phyloP scores from a whole-genome alignment of 1,284 basidiomycete genomes.

The Peniophora sp. region DNA sequence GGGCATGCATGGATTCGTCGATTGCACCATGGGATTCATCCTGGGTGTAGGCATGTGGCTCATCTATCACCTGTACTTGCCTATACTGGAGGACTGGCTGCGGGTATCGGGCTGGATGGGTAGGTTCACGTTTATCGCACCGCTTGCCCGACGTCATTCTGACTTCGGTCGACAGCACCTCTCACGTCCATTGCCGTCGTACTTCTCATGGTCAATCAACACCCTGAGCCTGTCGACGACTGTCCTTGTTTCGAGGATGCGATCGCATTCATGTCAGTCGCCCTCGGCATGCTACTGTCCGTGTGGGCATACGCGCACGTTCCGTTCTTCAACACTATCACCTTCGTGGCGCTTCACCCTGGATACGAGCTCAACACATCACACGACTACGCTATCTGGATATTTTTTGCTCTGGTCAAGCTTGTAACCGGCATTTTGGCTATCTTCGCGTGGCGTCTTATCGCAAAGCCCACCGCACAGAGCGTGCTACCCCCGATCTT shows the following conservation, averaged over 20 bases:
- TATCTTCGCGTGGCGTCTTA: conserved; percentile 82
- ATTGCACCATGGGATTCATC: conserved; percentile 60
- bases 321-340: conserved; percentile 26
- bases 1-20: conserved; percentile 84
- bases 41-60: conserved; percentile 68
- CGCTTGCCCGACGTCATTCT: not conserved
- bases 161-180: conserved; percentile 42
- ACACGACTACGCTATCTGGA: conserved; percentile 47
- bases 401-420: conserved; percentile 49
- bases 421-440: conserved; percentile 51
- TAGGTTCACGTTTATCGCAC: conserved; percentile 20
- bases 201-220: conserved; percentile 75
- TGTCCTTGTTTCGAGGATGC: conserved; percentile 99
- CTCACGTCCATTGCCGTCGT: conserved; percentile 56
- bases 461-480: conserved; percentile 73
- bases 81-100: conserved; percentile 41
- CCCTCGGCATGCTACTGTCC: conserved; percentile 69
- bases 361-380: conserved; percentile 44
- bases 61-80: conserved; percentile 29
- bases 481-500: conserved; percentile 75
- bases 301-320: conserved; percentile 45
- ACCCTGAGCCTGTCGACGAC: conserved; percentile 91
- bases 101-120: conserved; percentile 44
- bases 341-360: conserved; percentile 42
- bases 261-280: conserved; percentile 85